These are phyloP conservation scores for Debaryomyces singareniensis DNA, from an alignment of 1,139 yeast genomes.

Conservation along the genomic window DNA sequence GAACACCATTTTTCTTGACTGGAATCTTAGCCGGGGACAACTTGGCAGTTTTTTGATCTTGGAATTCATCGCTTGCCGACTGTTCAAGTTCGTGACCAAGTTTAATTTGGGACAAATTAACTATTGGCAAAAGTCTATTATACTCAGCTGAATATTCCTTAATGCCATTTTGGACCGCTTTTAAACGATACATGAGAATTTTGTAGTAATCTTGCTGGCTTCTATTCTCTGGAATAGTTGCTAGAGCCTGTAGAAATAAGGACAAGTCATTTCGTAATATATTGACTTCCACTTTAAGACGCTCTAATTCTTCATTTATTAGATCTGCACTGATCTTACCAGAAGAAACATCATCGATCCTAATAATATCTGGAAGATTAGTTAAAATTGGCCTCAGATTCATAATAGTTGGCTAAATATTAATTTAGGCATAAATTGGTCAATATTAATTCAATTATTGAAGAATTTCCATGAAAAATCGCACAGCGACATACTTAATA, in stretches of 20 bases:
- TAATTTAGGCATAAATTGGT: neutral
- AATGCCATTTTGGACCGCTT: constrained; percentile 31
- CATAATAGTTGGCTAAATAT: constrained; percentile 5
- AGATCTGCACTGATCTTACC: constrained; percentile 35
- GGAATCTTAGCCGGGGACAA: too few species aligned
- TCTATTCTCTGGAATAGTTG: constrained; percentile 28
- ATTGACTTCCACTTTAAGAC: constrained; percentile 39
- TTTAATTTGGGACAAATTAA: constrained; percentile 45
- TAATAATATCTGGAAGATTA: constrained; percentile 29
- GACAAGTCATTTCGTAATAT: constrained; percentile 41
- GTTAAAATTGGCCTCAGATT: neutral
- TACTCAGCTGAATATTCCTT: constrained; percentile 39
- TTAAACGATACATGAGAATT: constrained; percentile 22
- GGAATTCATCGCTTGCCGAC: too few species aligned
- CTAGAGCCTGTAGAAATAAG: constrained; percentile 31
- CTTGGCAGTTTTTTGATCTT: too few species aligned
- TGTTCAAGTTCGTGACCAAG: constrained; percentile 42
- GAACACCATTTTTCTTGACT: constrained; percentile 1
- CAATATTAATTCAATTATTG: constrained; percentile 6
- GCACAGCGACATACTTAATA: constrained; percentile 1
- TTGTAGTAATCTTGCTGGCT: constrained; percentile 34
- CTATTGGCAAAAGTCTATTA: constrained; percentile 41
- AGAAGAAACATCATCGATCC: constrained; percentile 42
- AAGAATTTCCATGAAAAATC: constrained; percentile 1
- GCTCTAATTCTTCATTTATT: constrained; percentile 34